Conservation (phyloP, 129 eudicot species). For the Calendula officinalis region DNA sequence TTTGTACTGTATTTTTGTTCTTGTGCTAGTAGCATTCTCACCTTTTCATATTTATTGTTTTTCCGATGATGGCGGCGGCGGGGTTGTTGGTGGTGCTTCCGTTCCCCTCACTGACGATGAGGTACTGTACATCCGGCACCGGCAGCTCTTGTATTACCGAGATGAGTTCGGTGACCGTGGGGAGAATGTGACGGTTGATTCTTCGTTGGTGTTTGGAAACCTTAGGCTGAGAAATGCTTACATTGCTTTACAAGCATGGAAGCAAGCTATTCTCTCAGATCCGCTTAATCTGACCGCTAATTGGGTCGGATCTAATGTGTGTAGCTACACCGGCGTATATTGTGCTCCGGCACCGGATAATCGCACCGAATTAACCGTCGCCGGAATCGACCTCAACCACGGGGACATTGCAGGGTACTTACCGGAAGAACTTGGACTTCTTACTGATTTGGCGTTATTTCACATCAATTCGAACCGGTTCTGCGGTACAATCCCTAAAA, state of each 20-base stretch:
- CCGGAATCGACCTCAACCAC: constrained; percentile 90
- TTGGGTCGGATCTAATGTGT: constrained; percentile 85
- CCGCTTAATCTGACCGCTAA: constrained; percentile 60
- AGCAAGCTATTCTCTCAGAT: constrained; percentile 83
- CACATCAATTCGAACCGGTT: constrained; percentile 78
- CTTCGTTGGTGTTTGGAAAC: constrained; percentile 54
- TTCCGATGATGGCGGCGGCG: constrained; percentile 16
- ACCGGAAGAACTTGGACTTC: constrained; percentile 76
- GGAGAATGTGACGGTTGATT: constrained; percentile 66
- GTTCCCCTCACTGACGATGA: constrained; percentile 59
- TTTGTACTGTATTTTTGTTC: background rate
- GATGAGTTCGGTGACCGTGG: constrained; percentile 88
- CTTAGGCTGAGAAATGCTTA: constrained; percentile 61
- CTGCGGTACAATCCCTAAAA: constrained; percentile 74
- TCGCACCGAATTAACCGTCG: constrained; percentile 40
- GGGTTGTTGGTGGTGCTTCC: constrained; percentile 10
- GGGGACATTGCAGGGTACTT: constrained; percentile 89
- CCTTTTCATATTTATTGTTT: background rate
- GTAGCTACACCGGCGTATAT: constrained; percentile 61
- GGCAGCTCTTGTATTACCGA: constrained; percentile 68
- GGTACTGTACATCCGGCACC: constrained; percentile 43
- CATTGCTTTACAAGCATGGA: constrained; percentile 96
- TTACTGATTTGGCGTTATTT: constrained; percentile 73
- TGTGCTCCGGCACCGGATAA: constrained; percentile 73
- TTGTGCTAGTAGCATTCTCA: constrained; percentile 6